Conservation (phyloP, 2,329 filamentous ascomycete genomes). For the Shiraia bambusicola region DNA sequence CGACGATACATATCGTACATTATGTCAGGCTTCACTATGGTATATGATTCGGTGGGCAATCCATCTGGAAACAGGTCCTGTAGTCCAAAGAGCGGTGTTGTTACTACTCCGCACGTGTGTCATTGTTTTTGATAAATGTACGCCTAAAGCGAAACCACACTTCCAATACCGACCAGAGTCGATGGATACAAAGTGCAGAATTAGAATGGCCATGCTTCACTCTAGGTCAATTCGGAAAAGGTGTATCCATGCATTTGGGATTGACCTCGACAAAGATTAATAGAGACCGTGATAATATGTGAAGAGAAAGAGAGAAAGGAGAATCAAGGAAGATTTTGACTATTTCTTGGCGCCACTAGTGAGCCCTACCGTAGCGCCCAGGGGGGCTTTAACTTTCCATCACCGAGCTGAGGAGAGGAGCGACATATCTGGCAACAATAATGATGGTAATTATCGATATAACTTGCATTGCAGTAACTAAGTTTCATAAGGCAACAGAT, state of each 20-base stretch:
- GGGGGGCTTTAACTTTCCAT: too few relatives aligned
- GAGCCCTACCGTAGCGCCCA: too few relatives aligned
- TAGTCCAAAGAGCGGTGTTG: not conserved
- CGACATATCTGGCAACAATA: too few relatives aligned
- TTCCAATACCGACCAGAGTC: slow-evolving; percentile 39
- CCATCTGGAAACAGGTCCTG: not conserved
- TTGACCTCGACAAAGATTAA: slow-evolving; percentile 26
- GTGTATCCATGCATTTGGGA: slow-evolving; percentile 29
- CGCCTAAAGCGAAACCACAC: slow-evolving; percentile 46
- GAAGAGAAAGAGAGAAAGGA: slow-evolving; percentile 19
- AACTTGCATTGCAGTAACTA: too few relatives aligned
- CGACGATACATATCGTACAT: slow-evolving; percentile 10
- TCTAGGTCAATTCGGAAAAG: slow-evolving; percentile 41
- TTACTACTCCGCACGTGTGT: not conserved
- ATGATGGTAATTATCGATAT: too few relatives aligned
- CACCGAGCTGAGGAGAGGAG: too few relatives aligned
- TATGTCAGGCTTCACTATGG: not conserved
- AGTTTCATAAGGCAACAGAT: too few relatives aligned
- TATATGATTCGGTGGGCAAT: not conserved
- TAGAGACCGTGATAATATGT: slow-evolving; percentile 36
- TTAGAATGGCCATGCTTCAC: slow-evolving; percentile 43
- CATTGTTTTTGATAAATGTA: slow-evolving; percentile 23
- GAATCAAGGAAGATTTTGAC: slow-evolving; percentile 1
- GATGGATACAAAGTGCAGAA: slow-evolving; percentile 41
- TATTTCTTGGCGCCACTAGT: slow-evolving; percentile 3